Evolutionary conservation across 2,329 filamentous ascomycete genomes (phyloP), one percentile per base, ranked within the genome.

Genomic region (Coniosporium tulheliwenetii): DNA sequence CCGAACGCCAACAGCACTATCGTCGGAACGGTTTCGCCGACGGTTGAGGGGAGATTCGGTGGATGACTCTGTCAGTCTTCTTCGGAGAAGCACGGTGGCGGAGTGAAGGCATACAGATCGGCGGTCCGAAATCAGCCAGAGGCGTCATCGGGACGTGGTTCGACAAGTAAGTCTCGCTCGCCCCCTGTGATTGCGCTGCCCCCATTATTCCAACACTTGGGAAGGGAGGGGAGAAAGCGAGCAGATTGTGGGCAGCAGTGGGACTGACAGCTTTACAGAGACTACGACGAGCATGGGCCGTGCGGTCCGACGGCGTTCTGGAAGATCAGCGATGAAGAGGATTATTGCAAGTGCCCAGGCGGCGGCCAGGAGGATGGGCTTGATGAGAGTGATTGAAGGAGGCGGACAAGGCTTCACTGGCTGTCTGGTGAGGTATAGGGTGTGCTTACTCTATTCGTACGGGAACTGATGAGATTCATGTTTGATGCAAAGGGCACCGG

Each of bases 81-180:
- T 61, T 66, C 44, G 67, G 61, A 38, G 69, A 82, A 47, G 76
- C 81, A 51, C 65, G 80, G 15, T 87, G 82, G 83, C 70, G 74
- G n/a, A 81, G 77, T 51, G 83, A 89, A 60, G 74, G 79, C 8
- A 66, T 87, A 5, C 83, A 89, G 56, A 58, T 87, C 5, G 82
- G 82, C 9, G 83, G 82, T 0, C 50, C 75, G 1, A 60, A 64
- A 38, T 79, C 77, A 5, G 74, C 71, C 5, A 68, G 81, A 7
- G 81, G 81, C 1, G 75, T 85, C 0, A 52, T 85, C 2, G 82
- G 83, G 0, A 79, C 75, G 39, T 89, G 83, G 83, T 87, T 85
- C 50, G 81, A 85, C 50, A 79, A 77, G 74, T 77, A 61, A 45
- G 63, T 51, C 8, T 41, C 33, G 16, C 33, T 40, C 10, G 10